Evolutionary conservation across 257 asterid species (phyloP).

Genomic region (Handroanthus guayacan): DNA sequence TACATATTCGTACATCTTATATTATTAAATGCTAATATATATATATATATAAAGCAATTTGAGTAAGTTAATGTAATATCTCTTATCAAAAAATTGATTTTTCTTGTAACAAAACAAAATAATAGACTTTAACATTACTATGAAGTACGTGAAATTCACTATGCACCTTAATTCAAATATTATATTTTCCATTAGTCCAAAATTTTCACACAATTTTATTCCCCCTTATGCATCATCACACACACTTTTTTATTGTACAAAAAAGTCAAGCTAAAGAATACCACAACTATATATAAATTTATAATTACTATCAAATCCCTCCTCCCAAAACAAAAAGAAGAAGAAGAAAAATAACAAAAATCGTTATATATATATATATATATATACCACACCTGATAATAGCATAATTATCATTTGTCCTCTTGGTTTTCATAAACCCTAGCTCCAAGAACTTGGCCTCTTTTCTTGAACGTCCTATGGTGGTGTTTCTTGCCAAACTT

Average conservation of each 20-base stretch:
- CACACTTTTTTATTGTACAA: background rate
- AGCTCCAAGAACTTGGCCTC: conserved; percentile 43
- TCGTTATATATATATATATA: background rate
- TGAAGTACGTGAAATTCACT: too few relatives aligned
- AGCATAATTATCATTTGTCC: conserved; percentile 38
- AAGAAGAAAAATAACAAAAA: conserved; percentile 23
- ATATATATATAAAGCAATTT: too few relatives aligned
- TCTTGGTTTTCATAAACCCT: conserved; percentile 52
- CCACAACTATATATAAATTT: background rate
- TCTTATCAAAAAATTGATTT: too few relatives aligned
- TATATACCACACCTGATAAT: conserved; percentile 20
- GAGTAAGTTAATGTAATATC: too few relatives aligned
- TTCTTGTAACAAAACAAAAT: too few relatives aligned
- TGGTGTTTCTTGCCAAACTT: conserved; percentile 56
- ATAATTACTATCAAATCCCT: conserved; percentile 31
- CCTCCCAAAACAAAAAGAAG: background rate
- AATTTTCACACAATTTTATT: background rate
- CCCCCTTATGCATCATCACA: background rate
- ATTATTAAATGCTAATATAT: too few relatives aligned
- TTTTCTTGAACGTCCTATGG: conserved; percentile 53
- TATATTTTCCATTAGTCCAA: background rate
- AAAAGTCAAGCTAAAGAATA: background rate
- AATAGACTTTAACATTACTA: too few relatives aligned
- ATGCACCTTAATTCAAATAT: background rate
- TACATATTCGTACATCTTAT: too few relatives aligned